Base-by-base conservation (phyloP, 192 early-diverging fungal genomes). In the Blastocladiella britannica region DNA sequence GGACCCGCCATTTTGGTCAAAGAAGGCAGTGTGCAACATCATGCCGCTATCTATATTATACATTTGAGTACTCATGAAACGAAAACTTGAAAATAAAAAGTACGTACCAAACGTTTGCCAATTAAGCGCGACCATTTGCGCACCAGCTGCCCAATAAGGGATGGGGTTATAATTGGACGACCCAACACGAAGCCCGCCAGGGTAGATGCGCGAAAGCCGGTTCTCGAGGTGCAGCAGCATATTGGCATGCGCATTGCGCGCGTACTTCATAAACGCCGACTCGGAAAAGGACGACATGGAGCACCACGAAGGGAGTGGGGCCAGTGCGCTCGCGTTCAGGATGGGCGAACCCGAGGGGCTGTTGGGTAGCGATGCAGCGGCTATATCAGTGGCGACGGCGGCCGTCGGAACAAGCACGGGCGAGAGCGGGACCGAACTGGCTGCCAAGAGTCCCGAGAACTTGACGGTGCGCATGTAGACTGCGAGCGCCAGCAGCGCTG, bases 121-220 rank as follows among this genome's bases (percentile, higher is more conserved):
- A 68, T 94, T 94, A 59, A 94, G 63, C 2, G 91, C 89, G 1
- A 89, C 89, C 72, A 94, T 70, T 67, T 92, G 89, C 28, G 71
- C 76, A 3, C 91, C 91, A 9, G 63, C 67, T 12, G 67, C 69
- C 91, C 91, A 94, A 62, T 87, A 81, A 7, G 73, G 67, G 25
- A 84, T 71, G 1, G 91, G 91, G 58, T 91, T 84, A 60, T 77
- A 88, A 67, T 93, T 93, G 51, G 82, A 75, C 18, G 83, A 86
- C 29, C 65, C 82, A 54, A 93, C 68, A n/a, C 88, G 79, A 57
- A 82, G 73, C 7, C 77, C 78, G 7, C 75, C 71, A 28, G 91
- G 91, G 59, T 91, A 93, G n/a, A 87, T 70, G 20, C 91, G 77
- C 1, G 82, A 76, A 55, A 90, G 66, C 60, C 76, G 75, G 53